Evolutionary conservation across 1,284 basidiomycete genomes (phyloP).

Genomic region (Porodaedalea pini): DNA sequence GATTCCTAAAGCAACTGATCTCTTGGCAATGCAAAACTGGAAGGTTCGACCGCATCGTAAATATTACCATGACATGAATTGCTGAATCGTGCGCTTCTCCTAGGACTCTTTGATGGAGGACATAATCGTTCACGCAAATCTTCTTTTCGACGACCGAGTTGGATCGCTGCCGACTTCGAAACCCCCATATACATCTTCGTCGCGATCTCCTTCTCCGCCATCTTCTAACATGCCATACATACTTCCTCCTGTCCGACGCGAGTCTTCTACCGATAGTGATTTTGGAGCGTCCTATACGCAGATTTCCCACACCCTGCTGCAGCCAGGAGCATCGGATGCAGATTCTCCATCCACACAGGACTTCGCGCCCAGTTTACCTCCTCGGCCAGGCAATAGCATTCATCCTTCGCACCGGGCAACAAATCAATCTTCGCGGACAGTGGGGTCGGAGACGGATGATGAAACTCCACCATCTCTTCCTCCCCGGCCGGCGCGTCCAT

Average conservation of each 20-base stretch:
- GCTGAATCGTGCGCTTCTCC: background rate
- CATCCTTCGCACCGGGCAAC: slow-evolving; percentile 51
- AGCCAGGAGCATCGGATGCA: slow-evolving; percentile 8
- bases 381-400: slow-evolving; percentile 67
- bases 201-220: slow-evolving; percentile 25
- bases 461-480: slow-evolving; percentile 4
- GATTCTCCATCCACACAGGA: slow-evolving; percentile 39
- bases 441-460: slow-evolving; percentile 14
- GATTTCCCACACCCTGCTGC: slow-evolving; percentile 45
- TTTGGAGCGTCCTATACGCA: slow-evolving; percentile 69
- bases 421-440: slow-evolving; percentile 11
- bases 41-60: slow-evolving; percentile 55
- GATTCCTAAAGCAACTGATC: slow-evolving; percentile 67
- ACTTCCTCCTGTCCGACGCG: slow-evolving; percentile 49
- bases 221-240: slow-evolving; percentile 35
- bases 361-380: slow-evolving; percentile 66
- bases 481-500: background rate
- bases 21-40: slow-evolving; percentile 64
- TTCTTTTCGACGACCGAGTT: slow-evolving; percentile 56
- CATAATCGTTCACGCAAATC: slow-evolving; percentile 65
- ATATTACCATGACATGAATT: slow-evolving; percentile 5
- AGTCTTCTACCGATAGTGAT: slow-evolving; percentile 48
- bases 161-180: slow-evolving; percentile 4
- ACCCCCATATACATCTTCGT: slow-evolving; percentile 16
- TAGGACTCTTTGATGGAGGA: slow-evolving; percentile 89